Evolutionary conservation across 805 yeast species (phyloP), one percentile per base, ranked within the genome.

Genomic region (Schwanniomyces pseudopolymorphus): DNA sequence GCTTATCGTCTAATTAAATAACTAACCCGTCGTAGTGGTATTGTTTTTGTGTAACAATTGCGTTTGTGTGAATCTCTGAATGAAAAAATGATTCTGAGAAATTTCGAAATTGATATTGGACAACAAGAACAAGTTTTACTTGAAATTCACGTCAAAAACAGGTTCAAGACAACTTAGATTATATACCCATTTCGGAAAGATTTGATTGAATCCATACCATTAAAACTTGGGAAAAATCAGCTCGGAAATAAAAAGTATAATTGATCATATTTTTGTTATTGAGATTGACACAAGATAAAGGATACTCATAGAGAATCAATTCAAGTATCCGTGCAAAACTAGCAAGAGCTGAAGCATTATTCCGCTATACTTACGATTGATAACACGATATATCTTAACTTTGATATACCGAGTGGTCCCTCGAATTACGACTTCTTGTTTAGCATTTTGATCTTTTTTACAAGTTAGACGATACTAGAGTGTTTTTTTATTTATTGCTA

Each of bases 21-120:
- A 13, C 28, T 26, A 7, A 26, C 28, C 28, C 4, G 28, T 26
- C 10, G 10, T 26, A 26, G 28, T 26, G 28, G 28, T 6, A 7
- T 11, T 31, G 20, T 14, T 43, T 43, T 43, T 43, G 45, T 43
- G 45, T 43, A 27, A 43, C 26, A 16, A 25, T 37, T 20, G 21
- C 25, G 45, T 43, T 43, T 43, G 45, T 43, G 45, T 27, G 40
- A 43, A 43, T 26, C 35, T 31, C 16, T 31, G 20, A 31, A 7
- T 31, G 35, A 31, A 31, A 31, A 31, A 31, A 31, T 31, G 35
- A 31, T 31, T 31, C 19, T 31, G 35, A 31, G 35, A 31, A 31
- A 14, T 31, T 31, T 31, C 17, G 35, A 31, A 31, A 9, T 16
- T 7, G 20, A 31, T 16, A 17, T 31, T 31, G 35, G 35, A 31